Conservation (phyloP, 768 basidiomycete species). For the Mycena vulgaris region DNA sequence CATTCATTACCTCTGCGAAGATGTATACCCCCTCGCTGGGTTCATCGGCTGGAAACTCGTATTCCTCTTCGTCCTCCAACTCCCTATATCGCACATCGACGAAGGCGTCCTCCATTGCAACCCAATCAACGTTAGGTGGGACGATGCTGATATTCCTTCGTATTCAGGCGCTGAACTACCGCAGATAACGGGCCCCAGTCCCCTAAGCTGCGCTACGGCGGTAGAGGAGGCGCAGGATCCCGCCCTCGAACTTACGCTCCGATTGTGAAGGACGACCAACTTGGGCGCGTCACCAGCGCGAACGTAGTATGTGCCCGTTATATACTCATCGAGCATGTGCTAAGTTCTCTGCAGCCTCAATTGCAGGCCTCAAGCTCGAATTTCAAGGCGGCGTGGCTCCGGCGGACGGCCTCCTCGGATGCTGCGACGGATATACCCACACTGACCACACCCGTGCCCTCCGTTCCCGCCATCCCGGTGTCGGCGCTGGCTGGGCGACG, state of each 20-base stretch:
- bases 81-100: constrained; percentile 7
- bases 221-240: constrained; percentile 26
- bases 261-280: not conserved
- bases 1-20: not conserved
- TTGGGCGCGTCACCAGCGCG: not conserved
- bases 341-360: constrained; percentile 6
- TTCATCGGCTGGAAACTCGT: not conserved
- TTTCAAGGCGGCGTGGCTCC: constrained; percentile 9
- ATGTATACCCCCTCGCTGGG: not conserved
- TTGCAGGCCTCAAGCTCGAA: constrained; percentile 12
- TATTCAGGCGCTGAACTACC: not conserved
- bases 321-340: not conserved
- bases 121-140: constrained; percentile 2
- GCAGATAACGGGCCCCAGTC: not conserved
- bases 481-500: constrained; percentile 19
- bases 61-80: not conserved
- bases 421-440: not conserved
- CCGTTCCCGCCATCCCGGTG: not conserved
- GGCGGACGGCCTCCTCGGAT: not conserved
- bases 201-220: constrained; percentile 22
- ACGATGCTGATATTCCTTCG: not conserved
- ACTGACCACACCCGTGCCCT: too few relatives aligned
- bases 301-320: not conserved
- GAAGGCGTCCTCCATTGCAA: not conserved
- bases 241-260: not conserved